Base-by-base conservation (phyloP, 2,329 filamentous ascomycete genomes). In the Fusarium piperis region DNA sequence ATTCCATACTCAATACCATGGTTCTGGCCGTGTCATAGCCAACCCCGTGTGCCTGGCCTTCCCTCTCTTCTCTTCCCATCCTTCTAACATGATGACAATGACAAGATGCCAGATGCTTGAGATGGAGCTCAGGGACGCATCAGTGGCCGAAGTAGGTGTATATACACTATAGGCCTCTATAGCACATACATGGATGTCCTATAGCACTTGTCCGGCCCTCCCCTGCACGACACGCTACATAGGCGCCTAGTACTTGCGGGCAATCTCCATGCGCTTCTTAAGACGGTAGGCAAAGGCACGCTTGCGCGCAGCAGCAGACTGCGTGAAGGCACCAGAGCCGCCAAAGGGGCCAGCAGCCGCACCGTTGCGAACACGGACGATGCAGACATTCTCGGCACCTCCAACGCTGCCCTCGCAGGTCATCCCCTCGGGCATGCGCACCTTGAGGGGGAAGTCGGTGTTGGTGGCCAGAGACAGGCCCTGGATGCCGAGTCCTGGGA, bases 391-490 rank as follows among this genome's bases (percentile, higher is more conserved):
- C 67, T 83, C 74, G 15, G 85, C 90, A 28, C 88, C 89, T 59
- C 85, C 90, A 9, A 87, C 87, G 46, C 83, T 84, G 62, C 85
- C 91, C 30, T 86, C 84, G 80, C 91, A 93, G 30, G 88, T 91
- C 89, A 91, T 92, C 60, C 90, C 91, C n/a, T 78, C 68, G 23
- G 91, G 90, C 88, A 92, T 91, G 79, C 90, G 85, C 62, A 92
- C 86, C 68, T 85, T 87, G 75, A 92, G 81, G 56, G 88, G 87
- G 83, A 91, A 93, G 73, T 92, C 90, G 74, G 85, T 91, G 76
- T 85, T 89, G 57, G 85, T 85, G 39, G 89, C 88, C 20, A 83
- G 82, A 2, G 89, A 91, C 32, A 91, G 82, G 65, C 90, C 90
- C 12, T 82, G 82, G 70, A 90, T 57, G 5, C 81, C 85, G 38